A percentile compares a stretch with the other conserved stretches of the same genome.
phyloP scores from a whole-genome alignment of 1,284 basidiomycete genomes.

The Termitomyces sp. region DNA sequence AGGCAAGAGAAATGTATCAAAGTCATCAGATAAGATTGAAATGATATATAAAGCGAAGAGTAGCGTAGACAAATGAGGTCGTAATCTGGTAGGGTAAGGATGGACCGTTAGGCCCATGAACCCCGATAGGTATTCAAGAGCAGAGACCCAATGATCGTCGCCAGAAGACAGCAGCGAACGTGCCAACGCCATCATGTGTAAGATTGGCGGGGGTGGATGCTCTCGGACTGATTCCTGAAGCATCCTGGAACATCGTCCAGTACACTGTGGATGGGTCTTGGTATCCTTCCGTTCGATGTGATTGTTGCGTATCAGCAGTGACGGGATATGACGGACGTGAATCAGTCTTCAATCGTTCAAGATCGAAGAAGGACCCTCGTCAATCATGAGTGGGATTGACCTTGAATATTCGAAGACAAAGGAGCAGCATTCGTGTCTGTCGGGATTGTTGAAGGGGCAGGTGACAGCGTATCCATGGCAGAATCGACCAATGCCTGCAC shows the following conservation, averaged over 20 bases:
- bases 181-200: too few relatives aligned
- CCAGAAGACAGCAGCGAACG: too few relatives aligned
- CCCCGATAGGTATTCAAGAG: too few relatives aligned
- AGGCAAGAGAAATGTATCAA: background rate
- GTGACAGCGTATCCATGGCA: constrained; percentile 14
- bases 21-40: background rate
- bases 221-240: too few relatives aligned
- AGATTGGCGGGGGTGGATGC: too few relatives aligned
- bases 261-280: background rate
- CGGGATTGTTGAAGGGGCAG: constrained; percentile 2
- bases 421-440: background rate
- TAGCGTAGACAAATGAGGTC: background rate
- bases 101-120: too few relatives aligned
- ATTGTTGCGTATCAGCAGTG: background rate
- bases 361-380: background rate
- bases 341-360: background rate
- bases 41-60: background rate
- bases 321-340: background rate
- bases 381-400: background rate
- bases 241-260: background rate
- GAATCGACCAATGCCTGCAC: constrained; percentile 33
- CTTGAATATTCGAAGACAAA: background rate
- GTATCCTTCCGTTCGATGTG: background rate
- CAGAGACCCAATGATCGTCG: too few relatives aligned
- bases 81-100: too few relatives aligned